Evolutionary conservation across 768 basidiomycete genomes (phyloP).

Genomic region (Roridomyces roridus): DNA sequence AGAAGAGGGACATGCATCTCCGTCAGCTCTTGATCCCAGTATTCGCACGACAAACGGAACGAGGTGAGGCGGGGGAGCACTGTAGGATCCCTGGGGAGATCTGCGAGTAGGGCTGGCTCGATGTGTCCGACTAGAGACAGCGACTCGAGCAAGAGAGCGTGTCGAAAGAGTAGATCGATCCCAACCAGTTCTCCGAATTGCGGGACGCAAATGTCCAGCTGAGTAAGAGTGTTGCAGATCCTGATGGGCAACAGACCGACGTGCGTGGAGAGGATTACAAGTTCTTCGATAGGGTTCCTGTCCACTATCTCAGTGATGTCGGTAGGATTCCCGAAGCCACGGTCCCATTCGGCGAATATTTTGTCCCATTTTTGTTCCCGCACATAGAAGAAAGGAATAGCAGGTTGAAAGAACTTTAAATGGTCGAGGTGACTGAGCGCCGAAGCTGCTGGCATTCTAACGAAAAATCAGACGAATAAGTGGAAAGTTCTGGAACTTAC

Average conservation of each 20-base stretch:
- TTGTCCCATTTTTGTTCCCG: slow-evolving; percentile 21
- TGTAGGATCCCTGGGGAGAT: slow-evolving; percentile 34
- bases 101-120: slow-evolving; percentile 32
- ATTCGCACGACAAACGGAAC: slow-evolving; percentile 42
- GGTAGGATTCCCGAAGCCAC: slow-evolving; percentile 7
- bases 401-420: slow-evolving; percentile 33
- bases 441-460: slow-evolving; percentile 31
- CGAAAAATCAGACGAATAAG: slow-evolving; percentile 4
- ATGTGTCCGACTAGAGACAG: slow-evolving; percentile 45
- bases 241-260: slow-evolving; percentile 39
- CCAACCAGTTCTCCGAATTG: slow-evolving; percentile 35
- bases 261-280: slow-evolving; percentile 36
- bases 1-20: slow-evolving; percentile 29
- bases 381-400: slow-evolving; percentile 40
- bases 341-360: slow-evolving; percentile 21
- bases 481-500: slow-evolving; percentile 32
- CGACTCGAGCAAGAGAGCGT: slow-evolving; percentile 39
- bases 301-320: slow-evolving; percentile 16
- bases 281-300: slow-evolving; percentile 25
- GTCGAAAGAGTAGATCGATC: slow-evolving; percentile 42
- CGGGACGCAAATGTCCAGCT: slow-evolving; percentile 40
- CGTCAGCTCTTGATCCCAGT: slow-evolving; percentile 12
- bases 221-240: slow-evolving; percentile 35
- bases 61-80: slow-evolving; percentile 40
- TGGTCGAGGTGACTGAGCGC: slow-evolving; percentile 33